These are phyloP conservation scores for Sugiyamaella novakii DNA, from an alignment of 1,139 yeast genomes.

Conservation along the genomic window DNA sequence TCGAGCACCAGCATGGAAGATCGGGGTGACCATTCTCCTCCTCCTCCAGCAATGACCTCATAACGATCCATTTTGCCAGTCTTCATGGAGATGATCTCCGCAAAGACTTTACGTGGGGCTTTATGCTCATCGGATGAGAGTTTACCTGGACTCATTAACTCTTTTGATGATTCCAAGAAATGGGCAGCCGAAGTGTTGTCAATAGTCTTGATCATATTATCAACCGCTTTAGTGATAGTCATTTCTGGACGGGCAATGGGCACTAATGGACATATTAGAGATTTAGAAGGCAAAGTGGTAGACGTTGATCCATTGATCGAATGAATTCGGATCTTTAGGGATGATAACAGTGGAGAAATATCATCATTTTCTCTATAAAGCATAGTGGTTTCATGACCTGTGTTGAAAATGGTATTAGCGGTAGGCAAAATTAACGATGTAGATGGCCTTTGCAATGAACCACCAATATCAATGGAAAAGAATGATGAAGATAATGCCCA, in stretches of 20 bases:
- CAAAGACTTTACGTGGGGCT: conserved; percentile 42
- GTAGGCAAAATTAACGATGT: conserved; percentile 33
- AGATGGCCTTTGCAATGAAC: conserved; percentile 17
- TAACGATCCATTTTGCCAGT: conserved; percentile 23
- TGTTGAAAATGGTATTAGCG: conserved; percentile 42
- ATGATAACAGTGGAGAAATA: conserved; percentile 15
- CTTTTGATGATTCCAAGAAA: conserved; percentile 50
- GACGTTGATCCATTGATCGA: conserved; percentile 26
- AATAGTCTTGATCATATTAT: conserved; percentile 56
- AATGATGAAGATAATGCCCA: conserved; percentile 36
- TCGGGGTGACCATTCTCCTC: conserved; percentile 69
- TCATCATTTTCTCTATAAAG: conserved; percentile 18
- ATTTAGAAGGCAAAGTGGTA: neutral
- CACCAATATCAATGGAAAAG: conserved; percentile 22
- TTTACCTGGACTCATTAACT: conserved; percentile 49
- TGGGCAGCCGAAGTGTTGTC: conserved; percentile 55
- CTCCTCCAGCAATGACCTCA: conserved; percentile 60
- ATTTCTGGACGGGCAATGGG: conserved; percentile 36
- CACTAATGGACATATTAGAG: conserved; percentile 29
- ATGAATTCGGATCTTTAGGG: conserved; percentile 17
- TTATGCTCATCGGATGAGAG: conserved; percentile 31
- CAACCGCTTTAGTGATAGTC: conserved; percentile 49
- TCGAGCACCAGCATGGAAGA: conserved; percentile 61
- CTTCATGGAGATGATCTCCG: conserved; percentile 23
- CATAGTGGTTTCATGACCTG: conserved; percentile 37